phyloP scores from a whole-genome alignment of 345 rosid genomes.

The Sisymbrium irio region DNA sequence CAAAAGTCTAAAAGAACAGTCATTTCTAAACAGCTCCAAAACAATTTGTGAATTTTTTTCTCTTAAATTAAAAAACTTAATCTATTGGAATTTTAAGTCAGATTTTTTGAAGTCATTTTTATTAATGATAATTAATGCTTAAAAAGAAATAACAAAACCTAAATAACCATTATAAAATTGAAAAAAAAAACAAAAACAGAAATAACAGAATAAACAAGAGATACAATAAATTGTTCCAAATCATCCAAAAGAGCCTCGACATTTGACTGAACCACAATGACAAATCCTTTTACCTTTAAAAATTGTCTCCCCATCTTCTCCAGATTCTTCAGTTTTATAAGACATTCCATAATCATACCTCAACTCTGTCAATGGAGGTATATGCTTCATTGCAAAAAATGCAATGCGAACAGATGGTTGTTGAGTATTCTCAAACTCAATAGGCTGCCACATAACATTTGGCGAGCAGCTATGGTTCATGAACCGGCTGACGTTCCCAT shows the following conservation, averaged over 20 bases:
- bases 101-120: neutral
- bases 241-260: conserved; percentile 41
- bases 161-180: neutral
- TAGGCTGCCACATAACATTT: conserved; percentile 55
- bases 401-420: conserved; percentile 32
- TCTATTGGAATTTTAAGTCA: too few relatives aligned
- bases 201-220: neutral
- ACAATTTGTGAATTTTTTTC: too few relatives aligned
- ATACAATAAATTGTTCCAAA: neutral
- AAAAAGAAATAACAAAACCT: neutral
- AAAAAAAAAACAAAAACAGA: neutral
- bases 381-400: conserved; percentile 42
- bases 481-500: conserved; percentile 63
- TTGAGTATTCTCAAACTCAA: conserved; percentile 27
- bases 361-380: conserved; percentile 54
- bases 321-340: neutral
- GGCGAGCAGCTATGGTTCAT: conserved; percentile 48
- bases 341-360: conserved; percentile 47
- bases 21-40: too few relatives aligned
- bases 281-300: conserved; percentile 41
- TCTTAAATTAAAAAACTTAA: too few relatives aligned
- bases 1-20: too few relatives aligned
- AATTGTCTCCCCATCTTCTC: conserved; percentile 17
- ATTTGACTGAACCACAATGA: conserved; percentile 51
- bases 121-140: neutral